These are phyloP conservation scores for Farysia itapuensis DNA, from an alignment of 1,284 basidiomycete genomes.

Conservation along the genomic window DNA sequence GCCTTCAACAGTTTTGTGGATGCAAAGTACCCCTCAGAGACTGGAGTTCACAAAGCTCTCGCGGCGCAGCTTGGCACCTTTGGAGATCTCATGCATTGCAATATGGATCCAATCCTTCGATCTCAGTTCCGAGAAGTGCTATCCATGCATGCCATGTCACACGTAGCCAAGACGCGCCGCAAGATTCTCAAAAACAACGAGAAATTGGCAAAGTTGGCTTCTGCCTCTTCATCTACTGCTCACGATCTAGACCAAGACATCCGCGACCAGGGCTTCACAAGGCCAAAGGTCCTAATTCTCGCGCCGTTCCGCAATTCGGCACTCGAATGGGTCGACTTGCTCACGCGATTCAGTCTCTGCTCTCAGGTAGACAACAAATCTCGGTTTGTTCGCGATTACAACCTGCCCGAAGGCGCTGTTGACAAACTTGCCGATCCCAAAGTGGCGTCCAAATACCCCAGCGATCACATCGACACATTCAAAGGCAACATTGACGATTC, in stretches of 20 bases:
- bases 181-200: slow-evolving; percentile 93
- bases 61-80: slow-evolving; percentile 38
- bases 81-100: slow-evolving; percentile 45
- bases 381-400: slow-evolving; percentile 81
- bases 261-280: slow-evolving; percentile 93
- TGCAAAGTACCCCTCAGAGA: slow-evolving; percentile 3
- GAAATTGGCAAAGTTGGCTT: slow-evolving; percentile 65
- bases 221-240: slow-evolving; percentile 61
- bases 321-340: slow-evolving; percentile 67
- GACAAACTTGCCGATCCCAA: slow-evolving; percentile 73
- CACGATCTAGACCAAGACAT: slow-evolving; percentile 36
- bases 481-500: slow-evolving; percentile 96
- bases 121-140: slow-evolving; percentile 24
- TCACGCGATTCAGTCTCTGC: slow-evolving; percentile 41
- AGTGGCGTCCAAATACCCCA: slow-evolving; percentile 71
- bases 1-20: slow-evolving; percentile 20
- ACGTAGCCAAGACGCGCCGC: slow-evolving; percentile 75
- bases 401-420: slow-evolving; percentile 73
- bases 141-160: slow-evolving; percentile 52
- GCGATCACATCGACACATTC: slow-evolving; percentile 90
- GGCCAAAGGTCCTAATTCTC: slow-evolving; percentile 88
- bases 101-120: slow-evolving; percentile 24
- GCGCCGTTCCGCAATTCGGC: slow-evolving; percentile 90
- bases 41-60: slow-evolving; percentile 29
- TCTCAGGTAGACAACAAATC: slow-evolving; percentile 66